These are phyloP conservation scores for Xylariales sp. DNA, from an alignment of 2,329 filamentous ascomycete species.

Conservation along the genomic window DNA sequence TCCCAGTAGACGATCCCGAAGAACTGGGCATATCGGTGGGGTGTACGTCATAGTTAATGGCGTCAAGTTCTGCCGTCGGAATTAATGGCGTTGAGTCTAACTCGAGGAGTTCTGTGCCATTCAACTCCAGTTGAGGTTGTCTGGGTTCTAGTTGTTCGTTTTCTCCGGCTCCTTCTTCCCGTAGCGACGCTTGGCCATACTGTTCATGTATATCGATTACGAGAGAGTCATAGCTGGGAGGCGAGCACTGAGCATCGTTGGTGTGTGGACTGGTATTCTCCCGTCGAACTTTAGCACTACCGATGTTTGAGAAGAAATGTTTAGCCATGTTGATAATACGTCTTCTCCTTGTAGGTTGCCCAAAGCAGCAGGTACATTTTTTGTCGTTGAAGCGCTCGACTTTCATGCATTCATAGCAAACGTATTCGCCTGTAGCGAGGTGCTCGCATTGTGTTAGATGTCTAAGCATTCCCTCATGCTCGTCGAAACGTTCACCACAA, in stretches of 20 bases:
- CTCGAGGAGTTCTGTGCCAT: constrained; percentile 63
- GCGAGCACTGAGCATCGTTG: constrained; percentile 49
- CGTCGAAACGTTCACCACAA: constrained; percentile 61
- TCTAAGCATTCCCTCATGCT: constrained; percentile 66
- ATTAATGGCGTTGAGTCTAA: constrained; percentile 61
- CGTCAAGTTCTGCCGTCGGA: constrained; percentile 46
- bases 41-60: constrained; percentile 44
- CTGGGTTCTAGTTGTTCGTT: constrained; percentile 23
- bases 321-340: constrained; percentile 65
- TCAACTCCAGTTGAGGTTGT: constrained; percentile 56
- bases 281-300: constrained; percentile 58
- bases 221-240: constrained; percentile 61
- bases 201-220: constrained; percentile 46
- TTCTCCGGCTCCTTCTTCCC: constrained; percentile 25
- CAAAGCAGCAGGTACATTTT: constrained; percentile 62
- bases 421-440: constrained; percentile 64
- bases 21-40: constrained; percentile 22
- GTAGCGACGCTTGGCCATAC: constrained; percentile 34
- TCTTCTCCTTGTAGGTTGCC: constrained; percentile 63
- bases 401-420: constrained; percentile 66
- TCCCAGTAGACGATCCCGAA: constrained; percentile 1
- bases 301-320: constrained; percentile 65
- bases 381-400: constrained; percentile 64
- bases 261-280: constrained; percentile 46
- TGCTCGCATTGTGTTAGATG: constrained; percentile 63